Evolutionary conservation across 768 basidiomycete genomes (phyloP).

Genomic region (Suillus sp.): DNA sequence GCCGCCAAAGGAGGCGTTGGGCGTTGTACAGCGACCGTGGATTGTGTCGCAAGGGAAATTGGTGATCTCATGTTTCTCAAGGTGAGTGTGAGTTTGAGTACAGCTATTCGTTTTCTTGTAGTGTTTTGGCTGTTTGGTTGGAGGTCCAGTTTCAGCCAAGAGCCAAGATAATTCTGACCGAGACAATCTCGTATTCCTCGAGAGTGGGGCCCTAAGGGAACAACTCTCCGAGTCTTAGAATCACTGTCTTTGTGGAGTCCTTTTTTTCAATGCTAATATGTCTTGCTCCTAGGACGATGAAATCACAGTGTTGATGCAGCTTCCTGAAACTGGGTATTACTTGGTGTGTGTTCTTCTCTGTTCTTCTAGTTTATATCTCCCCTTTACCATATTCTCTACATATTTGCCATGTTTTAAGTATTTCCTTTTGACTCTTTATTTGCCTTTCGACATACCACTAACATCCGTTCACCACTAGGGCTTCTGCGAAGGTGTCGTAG

Average conservation of each 20-base stretch:
- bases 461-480: constrained; percentile 47
- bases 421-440: background rate
- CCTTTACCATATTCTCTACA: background rate
- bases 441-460: background rate
- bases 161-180: background rate
- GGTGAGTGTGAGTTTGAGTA: constrained; percentile 41
- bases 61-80: constrained; percentile 89
- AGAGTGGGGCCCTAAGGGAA: background rate
- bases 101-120: background rate
- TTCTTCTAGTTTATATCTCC: constrained; percentile 4
- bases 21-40: constrained; percentile 68
- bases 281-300: constrained; percentile 62
- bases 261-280: background rate
- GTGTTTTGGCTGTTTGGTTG: constrained; percentile 6
- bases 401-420: background rate
- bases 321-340: constrained; percentile 57
- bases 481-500: constrained; percentile 86
- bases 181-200: background rate
- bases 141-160: constrained; percentile 1
- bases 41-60: constrained; percentile 72
- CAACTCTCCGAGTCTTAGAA: background rate
- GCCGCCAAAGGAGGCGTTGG: constrained; percentile 87
- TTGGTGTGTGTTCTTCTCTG: constrained; percentile 50
- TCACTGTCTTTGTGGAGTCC: background rate
- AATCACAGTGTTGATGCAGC: constrained; percentile 75